Evolutionary conservation across 768 basidiomycete species (phyloP).

Genomic region (Phallus indusiatus): DNA sequence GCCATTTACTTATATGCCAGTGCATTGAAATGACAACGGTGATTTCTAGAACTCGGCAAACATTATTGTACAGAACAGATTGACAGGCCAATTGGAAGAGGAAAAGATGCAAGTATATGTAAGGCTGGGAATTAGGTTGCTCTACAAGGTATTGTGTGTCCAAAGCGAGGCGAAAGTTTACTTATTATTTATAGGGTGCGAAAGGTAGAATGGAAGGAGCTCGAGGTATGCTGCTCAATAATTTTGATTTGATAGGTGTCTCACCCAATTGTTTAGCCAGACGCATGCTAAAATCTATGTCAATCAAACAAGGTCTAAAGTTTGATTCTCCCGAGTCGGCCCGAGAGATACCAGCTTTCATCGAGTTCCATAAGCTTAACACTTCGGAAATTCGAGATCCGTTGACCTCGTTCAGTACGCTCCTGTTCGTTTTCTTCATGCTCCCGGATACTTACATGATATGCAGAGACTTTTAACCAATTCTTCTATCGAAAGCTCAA

Average conservation of each 20-base stretch:
- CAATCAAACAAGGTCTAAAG: conserved; percentile 90
- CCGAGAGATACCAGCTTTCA: conserved; percentile 76
- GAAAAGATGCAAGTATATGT: conserved; percentile 99
- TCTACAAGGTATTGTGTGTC: conserved; percentile 59
- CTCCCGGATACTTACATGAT: neutral
- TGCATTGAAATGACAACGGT: neutral
- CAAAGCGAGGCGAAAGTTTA: neutral
- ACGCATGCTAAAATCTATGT: conserved; percentile 77
- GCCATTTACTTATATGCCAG: conserved; percentile 21
- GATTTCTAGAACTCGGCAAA: conserved; percentile 80
- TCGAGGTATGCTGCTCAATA: conserved; percentile 43
- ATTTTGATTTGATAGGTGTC: neutral
- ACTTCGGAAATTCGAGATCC: conserved; percentile 79
- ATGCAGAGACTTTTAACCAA: conserved; percentile 79
- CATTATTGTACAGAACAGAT: conserved; percentile 92
- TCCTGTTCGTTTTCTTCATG: neutral
- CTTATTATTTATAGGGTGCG: conserved; percentile 45
- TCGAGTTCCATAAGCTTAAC: conserved; percentile 82
- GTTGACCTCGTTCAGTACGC: conserved; percentile 71
- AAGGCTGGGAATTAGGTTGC: conserved; percentile 78
- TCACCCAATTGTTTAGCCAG: conserved; percentile 39
- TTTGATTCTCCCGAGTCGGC: conserved; percentile 83
- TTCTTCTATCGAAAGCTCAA: conserved; percentile 89
- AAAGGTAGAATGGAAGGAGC: conserved; percentile 83
- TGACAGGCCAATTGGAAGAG: conserved; percentile 87